Base-by-base conservation (phyloP, 495 filamentous ascomycete genomes). In the Halenospora varia region DNA sequence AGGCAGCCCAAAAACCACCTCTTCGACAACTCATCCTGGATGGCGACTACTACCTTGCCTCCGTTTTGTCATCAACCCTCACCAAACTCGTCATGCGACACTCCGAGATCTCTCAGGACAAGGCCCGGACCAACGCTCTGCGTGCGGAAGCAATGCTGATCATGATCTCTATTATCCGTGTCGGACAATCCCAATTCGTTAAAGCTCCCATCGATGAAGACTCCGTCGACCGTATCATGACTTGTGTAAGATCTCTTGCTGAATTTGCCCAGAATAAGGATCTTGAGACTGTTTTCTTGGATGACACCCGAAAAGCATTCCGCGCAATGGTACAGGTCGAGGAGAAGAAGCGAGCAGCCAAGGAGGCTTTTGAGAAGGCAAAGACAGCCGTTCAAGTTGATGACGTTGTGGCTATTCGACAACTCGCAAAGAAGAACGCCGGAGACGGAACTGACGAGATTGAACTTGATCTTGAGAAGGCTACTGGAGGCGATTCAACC, bases 11-110 rank as follows among this genome's bases (percentile, higher is more conserved):
- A 70, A 99, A 99, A 71, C 95, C 95, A 2, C 95, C 95, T 44
- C 81, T 99, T 58, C 84, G 95, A 56, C 92, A 96, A 62, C 82
- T 99, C 44, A 96, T 99, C 50, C 79, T 99, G 18, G 95, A 99
- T 67, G 94, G 95, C 41, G 95, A 99, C 68, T 97, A 92, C 73
- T 99, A 96, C 68, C 79, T 99, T n/a, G 87, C 92, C 17, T 88
- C 94, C 8, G 94, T 97, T 13, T 86, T 99, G 25, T 89, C 94
- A 0, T 90, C 92, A 8, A 96, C 95, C 1, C 81, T 99, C 56
- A 97, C 94, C 9, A 99, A 99, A 71, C 78, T 99, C 48, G 95
- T 97, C 55, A 97, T 99, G 92, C 89, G 95, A 40, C 92, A 99
- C 69, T 88, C 92, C 2, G 92, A 97, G 71, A 92, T 97, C 57